Base-by-base conservation (phyloP, 169 alveolate species). In the Cryptosporidium felis region DNA sequence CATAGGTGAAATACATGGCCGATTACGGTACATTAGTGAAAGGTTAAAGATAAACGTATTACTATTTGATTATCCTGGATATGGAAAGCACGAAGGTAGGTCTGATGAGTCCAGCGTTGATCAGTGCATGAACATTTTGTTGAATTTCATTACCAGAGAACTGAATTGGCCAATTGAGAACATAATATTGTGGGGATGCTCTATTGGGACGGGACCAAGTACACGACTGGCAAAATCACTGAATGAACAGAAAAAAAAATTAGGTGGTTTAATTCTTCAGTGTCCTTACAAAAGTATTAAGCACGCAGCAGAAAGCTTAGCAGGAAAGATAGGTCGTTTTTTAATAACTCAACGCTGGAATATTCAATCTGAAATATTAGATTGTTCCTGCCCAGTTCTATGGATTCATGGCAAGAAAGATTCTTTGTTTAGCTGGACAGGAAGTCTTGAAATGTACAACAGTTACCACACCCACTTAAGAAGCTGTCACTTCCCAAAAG, bases 141-240 rank as follows among this genome's bases (percentile, higher is more conserved):
- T 90, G 23, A 46, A 59, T 28, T 90, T 90, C 38, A 88, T 59
- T 32, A 60, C 81, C 23, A 61, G 60, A 46, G 80, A 59, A 44
- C 63, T 90, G 47, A 56, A 46, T 38, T 90, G 91, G 92, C 92
- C 93, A n/a, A 60, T 67, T 9, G 88, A 80, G 41, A 80, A 81
- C 23, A 60, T 90, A 23, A 47, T 90, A 23, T 53, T 90, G 36
- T 90, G 92, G 92, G 93, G 93, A 8, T 66, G 89, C 56, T 89
- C 92, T 18, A 90, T 90, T 30, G 93, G 93, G 41, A 80, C 93
- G 16, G 93, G 93, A 3, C 93, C 93, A 9, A 67, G 81, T n/a
- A 90, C 93, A n/a, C 92, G 93, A 18, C 60, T 65, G 16, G 92
- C 93, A 26, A 80, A 67, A 47, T 44, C 56, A 21, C 46, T 81